These are phyloP conservation scores for Panus rudis DNA, from an alignment of 768 basidiomycete species.

Conservation along the genomic window DNA sequence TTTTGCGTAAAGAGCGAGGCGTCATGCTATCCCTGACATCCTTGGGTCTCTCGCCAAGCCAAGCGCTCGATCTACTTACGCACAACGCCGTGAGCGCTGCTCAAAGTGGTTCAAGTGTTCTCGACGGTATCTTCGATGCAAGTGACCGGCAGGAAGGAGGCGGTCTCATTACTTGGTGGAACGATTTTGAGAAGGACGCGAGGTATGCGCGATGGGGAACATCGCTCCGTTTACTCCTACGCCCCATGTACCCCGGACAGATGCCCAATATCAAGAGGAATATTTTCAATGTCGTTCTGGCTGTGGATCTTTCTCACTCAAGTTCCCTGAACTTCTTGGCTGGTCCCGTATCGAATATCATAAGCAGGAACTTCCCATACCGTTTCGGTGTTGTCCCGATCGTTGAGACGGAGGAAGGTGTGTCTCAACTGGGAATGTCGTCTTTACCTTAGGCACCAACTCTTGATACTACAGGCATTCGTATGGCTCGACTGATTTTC, in stretches of 20 bases:
- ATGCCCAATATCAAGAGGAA: constrained; percentile 72
- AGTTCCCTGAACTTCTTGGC: constrained; percentile 55
- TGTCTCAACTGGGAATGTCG: background rate
- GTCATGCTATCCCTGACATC: constrained; percentile 51
- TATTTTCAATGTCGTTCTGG: constrained; percentile 75
- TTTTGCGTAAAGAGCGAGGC: constrained; percentile 64
- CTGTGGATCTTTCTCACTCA: constrained; percentile 69
- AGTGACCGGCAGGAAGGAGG: constrained; percentile 82
- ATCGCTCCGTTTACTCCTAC: constrained; percentile 43
- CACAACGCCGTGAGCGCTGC: constrained; percentile 50
- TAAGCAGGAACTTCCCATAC: constrained; percentile 67
- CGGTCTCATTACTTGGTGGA: constrained; percentile 75
- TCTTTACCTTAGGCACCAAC: background rate
- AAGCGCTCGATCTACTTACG: constrained; percentile 71
- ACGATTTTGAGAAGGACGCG: constrained; percentile 81
- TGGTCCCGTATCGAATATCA: constrained; percentile 58
- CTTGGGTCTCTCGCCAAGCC: constrained; percentile 52
- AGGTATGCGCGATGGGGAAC: constrained; percentile 26
- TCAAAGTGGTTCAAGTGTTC: constrained; percentile 39
- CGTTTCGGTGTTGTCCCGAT: constrained; percentile 84
- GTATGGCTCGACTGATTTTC: constrained; percentile 70
- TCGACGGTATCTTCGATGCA: constrained; percentile 84
- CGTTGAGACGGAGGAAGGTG: constrained; percentile 42
- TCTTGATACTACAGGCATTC: constrained; percentile 35
- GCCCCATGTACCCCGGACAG: constrained; percentile 74